Evolutionary conservation across 139 green algal genomes (phyloP).

Genomic region (Eudorina sp.): DNA sequence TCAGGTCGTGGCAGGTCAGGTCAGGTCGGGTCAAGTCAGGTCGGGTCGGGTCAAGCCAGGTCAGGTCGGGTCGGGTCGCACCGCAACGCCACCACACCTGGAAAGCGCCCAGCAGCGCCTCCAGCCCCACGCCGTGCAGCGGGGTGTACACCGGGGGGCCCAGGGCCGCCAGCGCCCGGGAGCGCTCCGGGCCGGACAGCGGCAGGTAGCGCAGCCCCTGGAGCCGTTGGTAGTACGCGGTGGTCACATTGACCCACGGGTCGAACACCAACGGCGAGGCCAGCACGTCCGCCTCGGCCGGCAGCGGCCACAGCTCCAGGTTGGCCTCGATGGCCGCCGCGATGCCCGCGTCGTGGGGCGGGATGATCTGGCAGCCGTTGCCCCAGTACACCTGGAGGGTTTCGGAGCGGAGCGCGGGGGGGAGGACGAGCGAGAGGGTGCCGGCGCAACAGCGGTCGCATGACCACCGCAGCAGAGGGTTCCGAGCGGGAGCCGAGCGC

Average conservation of each 20-base stretch:
- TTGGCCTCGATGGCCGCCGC: constrained; percentile 74
- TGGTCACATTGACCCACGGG: constrained; percentile 57
- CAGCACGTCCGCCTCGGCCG: constrained; percentile 3
- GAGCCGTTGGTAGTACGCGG: constrained; percentile 67
- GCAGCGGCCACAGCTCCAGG: constrained; percentile 65
- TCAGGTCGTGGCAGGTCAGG: no score
- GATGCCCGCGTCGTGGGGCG: constrained; percentile 81
- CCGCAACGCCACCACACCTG: constrained; percentile 15
- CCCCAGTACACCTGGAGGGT: constrained; percentile 74
- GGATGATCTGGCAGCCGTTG: constrained; percentile 88
- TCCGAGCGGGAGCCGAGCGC: no score
- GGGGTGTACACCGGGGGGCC: constrained; percentile 74
- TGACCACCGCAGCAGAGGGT: no score
- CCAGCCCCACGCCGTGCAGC: constrained; percentile 80
- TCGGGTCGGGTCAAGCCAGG: no score
- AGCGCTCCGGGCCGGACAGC: constrained; percentile 2
- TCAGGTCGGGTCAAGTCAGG: no score
- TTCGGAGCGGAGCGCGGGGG: no score
- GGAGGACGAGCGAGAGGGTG: no score
- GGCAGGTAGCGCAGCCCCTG: constrained; percentile 43
- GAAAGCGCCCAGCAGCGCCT: constrained; percentile 65
- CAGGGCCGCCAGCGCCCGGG: constrained; percentile 31
- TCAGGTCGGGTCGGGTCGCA: not conserved
- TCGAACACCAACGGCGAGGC: constrained; percentile 53
- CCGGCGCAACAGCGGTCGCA: no score